Percentiles rank a stretch among this genome's conserved stretches.
These are phyloP conservation scores for Hamigera avellanea DNA, from an alignment of 495 filamentous ascomycete species.

Conservation along the genomic window DNA sequence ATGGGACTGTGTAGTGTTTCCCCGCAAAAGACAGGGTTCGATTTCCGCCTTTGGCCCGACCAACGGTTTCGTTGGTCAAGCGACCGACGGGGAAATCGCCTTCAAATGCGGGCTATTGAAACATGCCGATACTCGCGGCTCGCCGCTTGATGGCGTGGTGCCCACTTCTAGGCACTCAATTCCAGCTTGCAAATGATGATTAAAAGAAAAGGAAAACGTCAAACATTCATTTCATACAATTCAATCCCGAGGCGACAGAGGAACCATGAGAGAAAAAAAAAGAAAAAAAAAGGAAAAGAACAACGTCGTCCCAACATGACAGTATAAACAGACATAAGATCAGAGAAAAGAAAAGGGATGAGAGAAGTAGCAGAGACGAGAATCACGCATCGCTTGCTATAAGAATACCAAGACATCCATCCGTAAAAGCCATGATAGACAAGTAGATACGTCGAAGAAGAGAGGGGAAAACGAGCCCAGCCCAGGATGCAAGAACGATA, in stretches of 20 bases:
- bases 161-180: no score
- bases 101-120: no score
- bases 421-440: slow-evolving; percentile 19
- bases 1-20: no score
- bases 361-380: slow-evolving; percentile 5
- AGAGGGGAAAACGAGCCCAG: slow-evolving; percentile 8
- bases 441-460: slow-evolving; percentile 12
- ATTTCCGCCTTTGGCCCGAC: no score
- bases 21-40: no score
- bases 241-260: slow-evolving; percentile 13
- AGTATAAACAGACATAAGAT: slow-evolving; percentile 27
- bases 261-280: slow-evolving; percentile 10
- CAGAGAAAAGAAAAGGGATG: slow-evolving; percentile 8
- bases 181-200: slow-evolving; percentile 2
- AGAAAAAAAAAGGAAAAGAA: slow-evolving; percentile 6
- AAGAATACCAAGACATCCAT: slow-evolving; percentile 17
- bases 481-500: slow-evolving; percentile 2
- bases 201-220: slow-evolving; percentile 10
- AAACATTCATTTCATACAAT: slow-evolving; percentile 16
- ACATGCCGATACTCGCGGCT: no score
- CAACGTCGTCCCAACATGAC: slow-evolving; percentile 25
- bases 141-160: no score
- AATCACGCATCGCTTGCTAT: slow-evolving; percentile 32
- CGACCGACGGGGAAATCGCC: background rate
- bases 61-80: no score